These are phyloP conservation scores for Orbilia brochopaga DNA, from an alignment of 2,329 filamentous ascomycete genomes.

Conservation along the genomic window DNA sequence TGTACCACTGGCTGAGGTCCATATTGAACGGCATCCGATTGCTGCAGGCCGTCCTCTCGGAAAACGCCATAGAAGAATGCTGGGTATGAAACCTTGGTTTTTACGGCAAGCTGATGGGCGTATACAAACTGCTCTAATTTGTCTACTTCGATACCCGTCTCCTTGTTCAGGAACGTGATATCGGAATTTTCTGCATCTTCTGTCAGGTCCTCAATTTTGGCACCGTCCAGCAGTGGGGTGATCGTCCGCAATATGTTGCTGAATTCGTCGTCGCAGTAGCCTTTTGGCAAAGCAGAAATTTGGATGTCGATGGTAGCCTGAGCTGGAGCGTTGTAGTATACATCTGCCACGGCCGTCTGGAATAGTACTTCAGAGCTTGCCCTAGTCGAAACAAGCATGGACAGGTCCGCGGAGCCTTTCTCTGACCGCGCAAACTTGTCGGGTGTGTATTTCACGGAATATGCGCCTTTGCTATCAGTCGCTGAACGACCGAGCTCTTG, in stretches of 20 bases:
- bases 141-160: not conserved
- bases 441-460: not conserved
- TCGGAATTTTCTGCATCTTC: not conserved
- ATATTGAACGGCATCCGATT: conserved; percentile 5
- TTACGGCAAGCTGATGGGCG: conserved; percentile 3
- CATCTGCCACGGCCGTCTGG: not conserved
- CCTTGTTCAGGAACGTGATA: not conserved
- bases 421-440: not conserved
- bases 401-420: conserved; percentile 3
- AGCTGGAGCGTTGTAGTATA: conserved; percentile 3
- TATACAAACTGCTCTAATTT: conserved; percentile 3
- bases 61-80: conserved; percentile 11
- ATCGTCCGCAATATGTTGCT: conserved; percentile 1
- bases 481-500: conserved; percentile 1
- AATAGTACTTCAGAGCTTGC: not conserved
- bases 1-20: not conserved
- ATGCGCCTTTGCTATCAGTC: not conserved
- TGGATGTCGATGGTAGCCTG: conserved; percentile 6
- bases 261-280: conserved; percentile 11
- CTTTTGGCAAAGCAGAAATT: not conserved
- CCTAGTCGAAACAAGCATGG: not conserved
- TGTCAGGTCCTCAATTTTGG: not conserved
- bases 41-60: not conserved
- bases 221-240: conserved; percentile 4
- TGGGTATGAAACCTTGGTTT: conserved; percentile 1